phyloP scores from a whole-genome alignment of 441 rosid species.

The Sinapis alba region DNA sequence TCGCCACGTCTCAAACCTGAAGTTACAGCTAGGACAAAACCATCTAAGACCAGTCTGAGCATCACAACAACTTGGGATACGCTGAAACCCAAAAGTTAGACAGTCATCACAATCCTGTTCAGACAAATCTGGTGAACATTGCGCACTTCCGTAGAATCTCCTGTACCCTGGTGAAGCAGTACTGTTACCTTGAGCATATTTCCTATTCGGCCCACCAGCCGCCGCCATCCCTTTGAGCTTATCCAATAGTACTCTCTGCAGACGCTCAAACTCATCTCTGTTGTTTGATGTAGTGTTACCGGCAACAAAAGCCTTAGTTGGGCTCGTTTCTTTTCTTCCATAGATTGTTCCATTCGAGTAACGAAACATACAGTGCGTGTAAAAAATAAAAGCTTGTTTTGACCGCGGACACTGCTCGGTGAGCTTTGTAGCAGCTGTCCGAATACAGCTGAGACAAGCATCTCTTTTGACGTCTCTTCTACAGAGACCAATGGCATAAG shows the following conservation, averaged over 20 bases:
- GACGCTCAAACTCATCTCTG: slow-evolving; percentile 25
- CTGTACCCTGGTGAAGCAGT: neutral
- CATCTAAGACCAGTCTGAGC: slow-evolving; percentile 41
- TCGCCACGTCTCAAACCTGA: slow-evolving; percentile 38
- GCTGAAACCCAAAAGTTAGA: slow-evolving; percentile 12
- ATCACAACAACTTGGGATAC: slow-evolving; percentile 27
- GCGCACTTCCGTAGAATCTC: slow-evolving; percentile 43
- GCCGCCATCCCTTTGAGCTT: slow-evolving; percentile 31
- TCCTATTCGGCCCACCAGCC: slow-evolving; percentile 37
- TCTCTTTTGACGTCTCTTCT: slow-evolving; percentile 46
- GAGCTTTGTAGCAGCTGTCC: slow-evolving; percentile 31
- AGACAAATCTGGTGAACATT: slow-evolving; percentile 53
- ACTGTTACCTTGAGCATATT: slow-evolving; percentile 41
- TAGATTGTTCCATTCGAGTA: slow-evolving; percentile 42
- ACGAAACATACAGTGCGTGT: slow-evolving; percentile 49
- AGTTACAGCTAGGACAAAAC: slow-evolving; percentile 47
- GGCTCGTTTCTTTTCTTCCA: slow-evolving; percentile 5
- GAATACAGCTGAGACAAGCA: slow-evolving; percentile 47
- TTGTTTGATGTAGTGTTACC: neutral
- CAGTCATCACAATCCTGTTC: slow-evolving; percentile 38
- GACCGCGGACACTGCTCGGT: slow-evolving; percentile 31
- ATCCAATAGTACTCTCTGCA: slow-evolving; percentile 22
- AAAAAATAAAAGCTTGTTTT: slow-evolving; percentile 44
- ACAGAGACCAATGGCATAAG: slow-evolving; percentile 41
- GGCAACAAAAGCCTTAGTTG: neutral